These are phyloP conservation scores for Rhamnella rubrinervis DNA, from an alignment of 331 rosid genomes.

Conservation along the genomic window DNA sequence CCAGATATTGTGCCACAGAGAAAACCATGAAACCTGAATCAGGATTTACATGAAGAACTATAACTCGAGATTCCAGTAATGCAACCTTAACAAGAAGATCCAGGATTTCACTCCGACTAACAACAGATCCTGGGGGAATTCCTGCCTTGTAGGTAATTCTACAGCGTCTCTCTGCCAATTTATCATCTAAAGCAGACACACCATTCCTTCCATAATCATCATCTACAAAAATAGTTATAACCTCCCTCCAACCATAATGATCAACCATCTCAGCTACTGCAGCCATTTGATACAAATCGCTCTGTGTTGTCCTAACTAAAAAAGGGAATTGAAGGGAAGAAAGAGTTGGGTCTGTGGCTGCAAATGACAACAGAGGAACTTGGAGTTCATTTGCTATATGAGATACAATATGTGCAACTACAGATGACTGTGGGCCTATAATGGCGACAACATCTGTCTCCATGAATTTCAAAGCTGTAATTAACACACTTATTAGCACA, in stretches of 20 bases:
- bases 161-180: slow-evolving; percentile 65
- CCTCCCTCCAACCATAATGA: slow-evolving; percentile 80
- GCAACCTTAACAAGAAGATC: slow-evolving; percentile 73
- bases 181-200: slow-evolving; percentile 66
- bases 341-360: slow-evolving; percentile 95
- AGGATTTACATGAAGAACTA: slow-evolving; percentile 79
- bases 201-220: slow-evolving; percentile 91
- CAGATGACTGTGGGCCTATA: slow-evolving; percentile 95
- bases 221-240: slow-evolving; percentile 72
- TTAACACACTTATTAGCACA: slow-evolving; percentile 1
- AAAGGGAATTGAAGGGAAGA: slow-evolving; percentile 76
- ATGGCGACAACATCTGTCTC: slow-evolving; percentile 74
- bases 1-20: slow-evolving; percentile 69
- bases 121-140: slow-evolving; percentile 44
- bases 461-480: slow-evolving; percentile 86
- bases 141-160: slow-evolving; percentile 69
- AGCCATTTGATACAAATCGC: slow-evolving; percentile 79
- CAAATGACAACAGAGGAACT: slow-evolving; percentile 84
- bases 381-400: slow-evolving; percentile 80
- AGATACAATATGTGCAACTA: slow-evolving; percentile 77
- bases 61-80: slow-evolving; percentile 73
- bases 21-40: slow-evolving; percentile 63
- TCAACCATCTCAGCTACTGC: slow-evolving; percentile 83
- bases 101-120: slow-evolving; percentile 41
- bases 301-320: slow-evolving; percentile 74